phyloP scores from a whole-genome alignment of 176 grass and related monocot genomes.

The Stipa capillata region DNA sequence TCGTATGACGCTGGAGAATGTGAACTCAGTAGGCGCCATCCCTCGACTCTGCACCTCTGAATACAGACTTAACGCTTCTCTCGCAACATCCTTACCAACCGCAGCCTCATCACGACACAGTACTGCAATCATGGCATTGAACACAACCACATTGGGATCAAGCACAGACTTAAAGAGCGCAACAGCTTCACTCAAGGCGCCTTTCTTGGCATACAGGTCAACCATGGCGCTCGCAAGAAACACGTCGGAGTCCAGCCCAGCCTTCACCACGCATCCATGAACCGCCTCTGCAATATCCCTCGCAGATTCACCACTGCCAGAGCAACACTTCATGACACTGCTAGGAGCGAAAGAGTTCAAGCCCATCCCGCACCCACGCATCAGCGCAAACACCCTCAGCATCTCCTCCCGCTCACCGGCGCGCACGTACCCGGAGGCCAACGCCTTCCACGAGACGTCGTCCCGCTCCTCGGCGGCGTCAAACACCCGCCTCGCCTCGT shows the following conservation, averaged over 20 bases:
- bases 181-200: slow-evolving; percentile 24
- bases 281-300: slow-evolving; percentile 22
- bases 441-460: slow-evolving; percentile 54
- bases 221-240: slow-evolving; percentile 45
- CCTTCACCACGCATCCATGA: slow-evolving; percentile 55
- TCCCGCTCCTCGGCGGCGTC: slow-evolving; percentile 19
- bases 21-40: slow-evolving; percentile 51
- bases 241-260: slow-evolving; percentile 33
- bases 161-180: slow-evolving; percentile 25
- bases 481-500: slow-evolving; percentile 30
- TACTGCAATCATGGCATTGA: slow-evolving; percentile 54
- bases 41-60: slow-evolving; percentile 40
- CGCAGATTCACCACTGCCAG: background rate
- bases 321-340: slow-evolving; percentile 47
- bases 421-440: slow-evolving; percentile 39
- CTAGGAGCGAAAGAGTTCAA: slow-evolving; percentile 59
- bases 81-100: background rate
- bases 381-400: slow-evolving; percentile 21
- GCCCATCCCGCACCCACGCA: slow-evolving; percentile 26
- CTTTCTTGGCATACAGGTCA: slow-evolving; percentile 48
- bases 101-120: slow-evolving; percentile 28
- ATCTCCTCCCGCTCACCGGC: slow-evolving; percentile 14
- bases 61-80: slow-evolving; percentile 32
- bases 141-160: slow-evolving; percentile 53
- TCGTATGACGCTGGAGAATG: slow-evolving; percentile 44